Base-by-base conservation (phyloP, 1,284 basidiomycete genomes). In the Stereum hirsutum region DNA sequence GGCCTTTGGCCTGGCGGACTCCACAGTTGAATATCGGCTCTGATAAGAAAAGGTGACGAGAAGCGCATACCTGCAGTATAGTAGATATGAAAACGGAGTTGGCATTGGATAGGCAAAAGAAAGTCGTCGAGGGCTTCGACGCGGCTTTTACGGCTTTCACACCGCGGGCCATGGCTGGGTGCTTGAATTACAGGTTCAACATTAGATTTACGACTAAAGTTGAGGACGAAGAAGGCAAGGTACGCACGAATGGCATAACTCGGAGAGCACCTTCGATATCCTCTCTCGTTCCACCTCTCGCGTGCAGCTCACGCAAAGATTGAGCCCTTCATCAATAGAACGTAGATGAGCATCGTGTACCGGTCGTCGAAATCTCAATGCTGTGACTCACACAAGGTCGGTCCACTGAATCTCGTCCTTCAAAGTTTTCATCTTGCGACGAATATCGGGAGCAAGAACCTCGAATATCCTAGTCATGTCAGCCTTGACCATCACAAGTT, bases 161-260 rank as follows among this genome's bases (percentile, higher is more conserved):
- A n/a, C 78, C 91, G 27, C 93, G 85, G 49, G 82, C 75, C 91
- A 98, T 97, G 3, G 91, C 95, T 4, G 95, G 95, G 60, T 99
- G 96, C 93, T 97, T 19, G 12, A 28, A 31, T n/a, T 21, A 33
- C 10, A n/a, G 23, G 14, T 25, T 42, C 36, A 43, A 19, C n/a
- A n/a, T n/a, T n/a, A n/a, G n/a, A n/a, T n/a, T 8, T 8, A 30
- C 10, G 28, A 30, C n/a, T 20, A 5, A 3, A 17, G 3, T 14
- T 38, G 36, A 11, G 26, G 23, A 38, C 23, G 14, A 24, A 35
- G 8, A 25, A 42, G 6, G 44, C 26, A 33, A 45, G 12, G 44
- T 36, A 72, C 89, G 53, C 49, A 94, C 93, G 57, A 95, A 87
- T 11, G 95, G 95, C 65, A 97, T 82, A 43, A 75, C 75, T 36